Percentiles rank a stretch among this genome's conserved stretches.
Conservation (phyloP, 202 grass and related monocot species). For the Brachypodium distachyon region DNA sequence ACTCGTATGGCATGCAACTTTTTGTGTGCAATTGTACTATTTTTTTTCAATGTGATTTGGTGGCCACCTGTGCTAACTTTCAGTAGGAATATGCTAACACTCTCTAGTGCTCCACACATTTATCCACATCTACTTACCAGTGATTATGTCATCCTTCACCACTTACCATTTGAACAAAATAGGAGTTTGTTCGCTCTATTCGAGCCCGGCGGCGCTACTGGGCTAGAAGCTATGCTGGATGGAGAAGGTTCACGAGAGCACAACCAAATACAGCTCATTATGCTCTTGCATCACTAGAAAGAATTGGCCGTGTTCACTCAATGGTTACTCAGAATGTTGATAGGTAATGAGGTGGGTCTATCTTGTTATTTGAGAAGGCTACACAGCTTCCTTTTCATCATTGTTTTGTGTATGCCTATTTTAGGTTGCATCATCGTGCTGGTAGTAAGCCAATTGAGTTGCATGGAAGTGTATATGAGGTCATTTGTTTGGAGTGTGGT, state of each 20-base stretch:
- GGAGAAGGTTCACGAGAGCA: slow-evolving; percentile 74
- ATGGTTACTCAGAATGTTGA: slow-evolving; percentile 98
- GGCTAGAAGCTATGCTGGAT: slow-evolving; percentile 97
- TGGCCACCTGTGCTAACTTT: not conserved
- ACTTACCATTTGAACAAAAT: slow-evolving; percentile 25
- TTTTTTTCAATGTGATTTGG: not conserved
- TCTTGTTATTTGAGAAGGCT: slow-evolving; percentile 6
- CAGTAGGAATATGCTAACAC: not conserved
- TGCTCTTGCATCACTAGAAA: slow-evolving; percentile 82
- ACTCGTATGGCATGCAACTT: not conserved
- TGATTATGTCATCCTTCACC: not conserved
- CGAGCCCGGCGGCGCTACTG: slow-evolving; percentile 66
- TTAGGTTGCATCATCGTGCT: slow-evolving; percentile 82
- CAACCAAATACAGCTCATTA: slow-evolving; percentile 81
- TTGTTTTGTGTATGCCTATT: slow-evolving; percentile 22
- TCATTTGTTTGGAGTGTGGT: slow-evolving; percentile 70
- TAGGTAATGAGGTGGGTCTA: slow-evolving; percentile 43
- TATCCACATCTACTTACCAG: not conserved
- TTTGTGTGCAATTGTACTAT: not conserved
- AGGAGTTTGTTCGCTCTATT: slow-evolving; percentile 86
- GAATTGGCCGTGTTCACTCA: slow-evolving; percentile 51
- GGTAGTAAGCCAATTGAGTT: slow-evolving; percentile 84
- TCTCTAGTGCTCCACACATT: not conserved
- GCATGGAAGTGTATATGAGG: slow-evolving; percentile 83
- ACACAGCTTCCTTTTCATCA: not conserved